Base-by-base conservation (phyloP, 177 flowering plant species). In the Vitis hybrid region DNA sequence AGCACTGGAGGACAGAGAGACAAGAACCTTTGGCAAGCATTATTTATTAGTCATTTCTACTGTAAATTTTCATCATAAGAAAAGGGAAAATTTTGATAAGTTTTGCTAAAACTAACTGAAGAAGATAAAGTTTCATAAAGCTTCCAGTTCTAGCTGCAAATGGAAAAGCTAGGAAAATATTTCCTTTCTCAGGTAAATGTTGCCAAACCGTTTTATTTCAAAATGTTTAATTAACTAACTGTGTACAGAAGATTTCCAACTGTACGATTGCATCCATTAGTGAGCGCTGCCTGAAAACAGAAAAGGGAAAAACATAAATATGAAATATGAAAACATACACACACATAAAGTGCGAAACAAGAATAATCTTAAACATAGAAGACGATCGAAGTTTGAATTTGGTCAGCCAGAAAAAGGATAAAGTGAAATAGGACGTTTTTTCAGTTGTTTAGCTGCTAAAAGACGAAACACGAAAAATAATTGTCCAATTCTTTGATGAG, bases 211-310 rank as follows among this genome's bases (percentile, higher is more conserved):
- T 40, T 40, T 5, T 23, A 26, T 18, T 23, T 34, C 34, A 30
- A 63, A 40, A 63, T 45, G 40, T 17, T 19, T 6, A 56, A 61
- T 26, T 3, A 62, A 52, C 75, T 67, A 81, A 91, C 99, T 70
- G 87, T 85, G 86, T 93, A 91, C 3, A 95, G 77, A 17, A 91
- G 85, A 81, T 93, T 95, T 15, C 99, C 99, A 64, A 85, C 76
- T 19, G 79, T 67, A 60, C 88, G 82, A 40, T 79, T 79, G 67
- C 99, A 93, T 51, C 98, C 99, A 63, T 79, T 82, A 7, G 71
- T 75, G 10, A 91, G 93, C 52, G 64, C 89, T 10, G 97, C 99
- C 98, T 92, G 80, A 64, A 70, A 67, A 62, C 0, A 62, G 15
- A 57, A 52, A 68, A 56, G 55, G 14, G 56, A 18, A 40, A 55